These are phyloP conservation scores for Phaffomyces antillensis DNA, from an alignment of 805 yeast genomes.

Conservation along the genomic window DNA sequence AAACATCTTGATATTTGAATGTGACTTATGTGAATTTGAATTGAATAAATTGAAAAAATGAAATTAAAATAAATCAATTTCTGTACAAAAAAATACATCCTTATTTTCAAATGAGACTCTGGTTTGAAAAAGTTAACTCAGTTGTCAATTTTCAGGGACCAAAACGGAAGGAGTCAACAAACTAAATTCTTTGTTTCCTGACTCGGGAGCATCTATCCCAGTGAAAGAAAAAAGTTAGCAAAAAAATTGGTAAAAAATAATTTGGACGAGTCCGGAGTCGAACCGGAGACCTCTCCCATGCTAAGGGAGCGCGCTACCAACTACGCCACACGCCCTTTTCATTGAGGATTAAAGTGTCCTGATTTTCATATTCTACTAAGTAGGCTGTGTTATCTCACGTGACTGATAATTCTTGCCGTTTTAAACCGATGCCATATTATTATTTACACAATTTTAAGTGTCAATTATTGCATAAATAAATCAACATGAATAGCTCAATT, in stretches of 20 bases:
- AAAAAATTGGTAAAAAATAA: constrained; percentile 20
- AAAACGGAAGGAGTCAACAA: neutral
- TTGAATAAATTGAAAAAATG: neutral
- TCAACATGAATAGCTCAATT: no score
- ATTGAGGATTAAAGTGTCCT: no score
- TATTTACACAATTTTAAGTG: no score
- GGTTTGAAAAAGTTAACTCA: neutral
- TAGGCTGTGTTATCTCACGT: no score
- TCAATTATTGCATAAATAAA: no score
- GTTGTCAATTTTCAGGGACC: neutral
- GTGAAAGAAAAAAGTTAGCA: neutral
- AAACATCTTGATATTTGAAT: neutral
- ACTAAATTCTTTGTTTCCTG: no score
- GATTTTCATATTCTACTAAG: no score
- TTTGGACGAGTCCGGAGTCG: constrained; percentile 70
- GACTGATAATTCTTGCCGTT: no score
- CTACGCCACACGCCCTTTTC: constrained; percentile 68
- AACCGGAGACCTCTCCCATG: constrained; percentile 76
- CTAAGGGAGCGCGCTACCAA: constrained; percentile 79
- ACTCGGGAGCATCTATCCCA: no score
- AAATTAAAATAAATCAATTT: no score
- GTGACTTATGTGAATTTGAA: neutral
- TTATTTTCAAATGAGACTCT: neutral
- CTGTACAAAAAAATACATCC: no score
- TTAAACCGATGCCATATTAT: no score